Base-by-base conservation (phyloP, 257 asterid species). In the Solanum acaule region DNA sequence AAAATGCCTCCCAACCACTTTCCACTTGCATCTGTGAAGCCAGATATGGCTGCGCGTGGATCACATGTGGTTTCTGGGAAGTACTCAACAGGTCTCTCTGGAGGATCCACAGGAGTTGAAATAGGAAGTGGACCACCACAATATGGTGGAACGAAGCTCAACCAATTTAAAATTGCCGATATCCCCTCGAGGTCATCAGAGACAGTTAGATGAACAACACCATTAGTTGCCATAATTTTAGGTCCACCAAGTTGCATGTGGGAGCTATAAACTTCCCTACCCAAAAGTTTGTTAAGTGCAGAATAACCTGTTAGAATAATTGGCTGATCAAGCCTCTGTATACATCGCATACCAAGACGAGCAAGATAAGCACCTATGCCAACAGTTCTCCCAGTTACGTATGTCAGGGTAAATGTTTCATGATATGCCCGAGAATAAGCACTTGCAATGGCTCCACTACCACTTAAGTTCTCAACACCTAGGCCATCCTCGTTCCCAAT, bases 201-300 rank as follows among this genome's bases (percentile, higher is more conserved):
- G 61, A 97, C 99, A 0, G 99, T 96, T 82, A 96, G 94, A 93
- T 97, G 99, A 88, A 97, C 99, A 6, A 96, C 99, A 67, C 99
- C 99, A 61, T 96, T 96, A 8, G 98, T 97, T 1, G 98, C 98
- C 99, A 97, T 97, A 76, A 96, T 95, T 91, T 97, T 96, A n/a
- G 99, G 99, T 14, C 99, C 99, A 10, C 99, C 99, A 13, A 97
- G 98, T 86, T 97, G 99, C 99, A 97, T 96, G 93, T 97, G 98
- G 25, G 99, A 97, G 92, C 99, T 97, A 73, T 97, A 96, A 25
- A 97, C 99, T 92, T 97, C 99, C 88, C 99, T 93, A 15, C 98
- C 99, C 61, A 97, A 92, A 89, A 97, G 98, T 93, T 96, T 97
- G 93, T 97, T 97, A 70, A 97, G 86, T 6, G 99, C 99, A 25